Base-by-base conservation (phyloP, 106 monocot genomes). In the Acorus gramineus region DNA sequence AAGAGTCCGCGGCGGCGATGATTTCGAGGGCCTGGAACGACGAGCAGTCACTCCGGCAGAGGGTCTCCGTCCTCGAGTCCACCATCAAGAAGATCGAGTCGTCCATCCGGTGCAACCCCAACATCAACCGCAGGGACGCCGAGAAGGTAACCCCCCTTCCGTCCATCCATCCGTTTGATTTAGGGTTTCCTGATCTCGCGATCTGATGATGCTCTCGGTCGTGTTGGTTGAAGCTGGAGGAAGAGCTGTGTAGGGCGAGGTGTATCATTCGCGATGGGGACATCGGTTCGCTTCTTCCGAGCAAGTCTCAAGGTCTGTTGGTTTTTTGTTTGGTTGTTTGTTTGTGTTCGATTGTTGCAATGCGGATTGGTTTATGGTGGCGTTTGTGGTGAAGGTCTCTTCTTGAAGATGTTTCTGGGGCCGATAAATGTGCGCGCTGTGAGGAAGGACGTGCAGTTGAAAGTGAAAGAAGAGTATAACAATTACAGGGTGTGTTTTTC, bases 391-490 rank as follows among this genome's bases (percentile, higher is more conserved):
- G 61, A 56, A 98, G 96, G 87, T 13, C 67, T 73, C 14, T 98
- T 98, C 68, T 66, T 98, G 77, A 88, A 73, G 78, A 85, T 85
- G 73, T 85, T 98, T 69, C 87, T 96, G 50, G 96, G 96, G 49
- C 90, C 96, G 43, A 70, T 96, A 4, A 87, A 85, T 74, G 82
- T 96, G 46, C 82, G 85, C 14, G 90, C 82, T 10, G 81, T 68
- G 42, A 72, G 90, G 73, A 96, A 96, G 60, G 96, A 96, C 60
- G 82, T 87, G 49, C 82, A 78, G 59, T 79, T 87, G 58, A 96
- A 91, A 74, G 73, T 96, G 49, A 96, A 96, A 66, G 85, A 96
- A 55, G 96, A 96, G 71, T 96, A 96, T 65, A 96, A 96, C 73
- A 87, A 74, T 49, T 96, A 87, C 63, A 85, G 83, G 75, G 90